Conservation (phyloP, 73 alveolate species). For the Paramecium tetraurelia region DNA sequence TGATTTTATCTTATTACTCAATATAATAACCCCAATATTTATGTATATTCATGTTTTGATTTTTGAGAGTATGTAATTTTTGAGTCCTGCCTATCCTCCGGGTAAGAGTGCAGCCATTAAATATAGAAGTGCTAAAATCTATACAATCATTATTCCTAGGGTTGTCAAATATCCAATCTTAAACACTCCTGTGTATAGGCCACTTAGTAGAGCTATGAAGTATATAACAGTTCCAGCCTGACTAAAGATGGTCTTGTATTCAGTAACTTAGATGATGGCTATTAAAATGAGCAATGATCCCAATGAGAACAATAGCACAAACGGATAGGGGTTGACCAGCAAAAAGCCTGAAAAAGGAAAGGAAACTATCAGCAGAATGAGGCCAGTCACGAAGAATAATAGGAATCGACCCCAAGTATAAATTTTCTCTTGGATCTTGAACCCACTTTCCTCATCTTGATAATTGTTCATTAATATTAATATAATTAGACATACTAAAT, state of each 20-base stretch:
- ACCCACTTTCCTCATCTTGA: slow-evolving; percentile 43
- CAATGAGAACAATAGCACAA: background rate
- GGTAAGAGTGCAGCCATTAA: background rate
- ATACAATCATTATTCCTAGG: background rate
- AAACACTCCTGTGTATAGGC: slow-evolving; percentile 17
- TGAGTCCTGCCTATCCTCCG: slow-evolving; percentile 32
- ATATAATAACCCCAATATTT: background rate
- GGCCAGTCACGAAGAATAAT: background rate
- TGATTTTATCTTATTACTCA: background rate
- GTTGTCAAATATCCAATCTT: slow-evolving; percentile 25
- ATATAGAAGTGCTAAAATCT: background rate
- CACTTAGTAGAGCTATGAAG: background rate
- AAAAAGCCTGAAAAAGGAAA: slow-evolving; percentile 28
- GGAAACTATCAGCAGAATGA: background rate
- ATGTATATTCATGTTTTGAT: background rate
- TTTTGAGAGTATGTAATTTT: background rate
- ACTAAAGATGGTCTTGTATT: slow-evolving; percentile 4
- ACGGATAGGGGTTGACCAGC: slow-evolving; percentile 24
- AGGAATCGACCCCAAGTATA: slow-evolving; percentile 36
- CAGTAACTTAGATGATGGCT: background rate
- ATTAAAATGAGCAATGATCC: slow-evolving; percentile 19
- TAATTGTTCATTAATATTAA: background rate
- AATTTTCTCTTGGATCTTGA: background rate
- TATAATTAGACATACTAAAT: background rate
- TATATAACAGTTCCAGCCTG: background rate